Evolutionary conservation across 805 yeast species (phyloP).

Genomic region (Ogataea nonfermentans): DNA sequence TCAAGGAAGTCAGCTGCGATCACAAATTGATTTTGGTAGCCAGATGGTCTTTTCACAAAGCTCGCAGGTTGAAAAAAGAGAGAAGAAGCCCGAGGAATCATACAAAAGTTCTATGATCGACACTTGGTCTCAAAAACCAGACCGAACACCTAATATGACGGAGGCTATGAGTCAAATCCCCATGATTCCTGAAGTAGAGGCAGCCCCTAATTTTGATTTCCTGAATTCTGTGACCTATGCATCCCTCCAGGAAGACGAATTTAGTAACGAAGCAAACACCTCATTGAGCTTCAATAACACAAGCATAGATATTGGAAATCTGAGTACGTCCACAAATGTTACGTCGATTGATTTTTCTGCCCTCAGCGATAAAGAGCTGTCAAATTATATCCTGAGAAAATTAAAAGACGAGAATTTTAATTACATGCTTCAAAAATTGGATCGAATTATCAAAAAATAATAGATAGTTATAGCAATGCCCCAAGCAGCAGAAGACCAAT

Average conservation of each 20-base stretch:
- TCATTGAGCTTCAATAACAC: slow-evolving; percentile 4
- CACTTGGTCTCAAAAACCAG: slow-evolving; percentile 6
- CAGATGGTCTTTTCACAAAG: slow-evolving; percentile 9
- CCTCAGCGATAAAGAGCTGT: slow-evolving; percentile 14
- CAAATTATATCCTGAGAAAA: slow-evolving; percentile 10
- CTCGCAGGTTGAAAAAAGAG: slow-evolving; percentile 2
- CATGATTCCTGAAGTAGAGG: background rate
- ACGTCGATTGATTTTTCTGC: slow-evolving; percentile 5
- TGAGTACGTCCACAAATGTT: slow-evolving; percentile 12
- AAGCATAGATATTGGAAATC: slow-evolving; percentile 7
- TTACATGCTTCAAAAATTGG: slow-evolving; percentile 14
- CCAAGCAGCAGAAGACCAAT: slow-evolving; percentile 4
- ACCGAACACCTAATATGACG: background rate
- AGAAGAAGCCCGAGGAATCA: background rate
- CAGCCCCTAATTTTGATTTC: slow-evolving; percentile 6
- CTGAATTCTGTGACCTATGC: slow-evolving; percentile 7
- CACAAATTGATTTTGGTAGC: slow-evolving; percentile 7
- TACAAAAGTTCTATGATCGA: slow-evolving; percentile 1
- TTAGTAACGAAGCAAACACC: slow-evolving; percentile 1
- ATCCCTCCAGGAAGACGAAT: slow-evolving; percentile 6
- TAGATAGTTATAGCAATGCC: background rate
- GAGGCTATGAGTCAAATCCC: slow-evolving; percentile 2
- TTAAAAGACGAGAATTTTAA: slow-evolving; percentile 18
- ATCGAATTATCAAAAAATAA: slow-evolving; percentile 14
- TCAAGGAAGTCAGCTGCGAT: slow-evolving; percentile 1